A percentile compares a stretch with the other conserved stretches of the same genome.
These are phyloP conservation scores for Colletotrichum siamense DNA, from an alignment of 2,329 filamentous ascomycete species.

Conservation along the genomic window DNA sequence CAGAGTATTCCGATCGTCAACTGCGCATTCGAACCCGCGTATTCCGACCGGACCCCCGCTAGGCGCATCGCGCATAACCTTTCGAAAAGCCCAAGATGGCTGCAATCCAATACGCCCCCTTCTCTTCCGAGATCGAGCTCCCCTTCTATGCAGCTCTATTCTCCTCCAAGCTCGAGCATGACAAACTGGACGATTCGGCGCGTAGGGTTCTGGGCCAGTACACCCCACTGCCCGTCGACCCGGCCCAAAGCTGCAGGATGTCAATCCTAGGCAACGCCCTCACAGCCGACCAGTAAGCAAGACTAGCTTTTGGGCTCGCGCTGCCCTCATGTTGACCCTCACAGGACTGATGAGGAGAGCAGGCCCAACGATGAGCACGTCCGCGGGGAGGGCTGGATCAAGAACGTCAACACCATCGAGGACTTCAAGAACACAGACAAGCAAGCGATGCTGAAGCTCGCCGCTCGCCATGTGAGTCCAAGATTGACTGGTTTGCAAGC, in stretches of 20 bases:
- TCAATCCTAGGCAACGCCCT: conserved; percentile 89
- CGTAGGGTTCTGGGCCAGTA: conserved; percentile 88
- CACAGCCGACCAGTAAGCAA: conserved; percentile 79
- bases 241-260: conserved; percentile 83
- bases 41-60: neutral
- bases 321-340: conserved; percentile 21
- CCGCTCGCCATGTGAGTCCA: conserved; percentile 75
- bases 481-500: neutral
- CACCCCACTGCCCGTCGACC: conserved; percentile 77
- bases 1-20: neutral
- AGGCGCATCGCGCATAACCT: neutral
- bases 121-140: conserved; percentile 92
- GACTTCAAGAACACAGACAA: conserved; percentile 90
- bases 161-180: conserved; percentile 91
- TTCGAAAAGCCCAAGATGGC: conserved; percentile 49
- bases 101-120: conserved; percentile 77
- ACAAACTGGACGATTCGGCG: conserved; percentile 94
- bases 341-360: conserved; percentile 31
- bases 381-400: conserved; percentile 91
- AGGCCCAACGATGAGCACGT: conserved; percentile 75
- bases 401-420: conserved; percentile 95
- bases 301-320: conserved; percentile 36
- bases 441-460: conserved; percentile 75
- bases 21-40: neutral
- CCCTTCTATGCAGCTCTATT: conserved; percentile 96